Conservation (phyloP, 495 filamentous ascomycete genomes). For the Saxophila tyrrhenica region DNA sequence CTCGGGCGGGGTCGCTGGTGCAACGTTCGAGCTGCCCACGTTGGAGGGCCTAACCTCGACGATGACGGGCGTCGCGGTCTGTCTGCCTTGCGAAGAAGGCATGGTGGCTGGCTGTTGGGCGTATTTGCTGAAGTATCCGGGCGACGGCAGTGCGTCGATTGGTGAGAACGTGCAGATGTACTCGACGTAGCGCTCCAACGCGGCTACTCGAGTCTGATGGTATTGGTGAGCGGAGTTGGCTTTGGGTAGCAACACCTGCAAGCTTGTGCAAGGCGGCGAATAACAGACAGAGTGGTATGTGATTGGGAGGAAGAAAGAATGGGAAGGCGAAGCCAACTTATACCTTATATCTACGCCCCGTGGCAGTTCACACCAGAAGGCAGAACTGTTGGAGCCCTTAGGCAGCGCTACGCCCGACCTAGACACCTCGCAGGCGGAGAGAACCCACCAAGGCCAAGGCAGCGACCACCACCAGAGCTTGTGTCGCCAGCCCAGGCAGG, state of each 20-base stretch:
- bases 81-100: neutral
- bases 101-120: neutral
- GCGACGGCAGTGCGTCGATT: neutral
- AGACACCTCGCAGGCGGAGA: no score
- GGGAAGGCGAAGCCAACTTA: neutral
- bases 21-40: conserved; percentile 1
- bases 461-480: no score
- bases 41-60: conserved; percentile 13
- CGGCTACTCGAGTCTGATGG: neutral
- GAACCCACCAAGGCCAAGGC: neutral
- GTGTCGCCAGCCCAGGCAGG: neutral
- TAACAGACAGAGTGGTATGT: neutral
- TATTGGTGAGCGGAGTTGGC: neutral
- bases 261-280: neutral
- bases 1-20: conserved; percentile 3
- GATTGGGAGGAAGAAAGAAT: neutral
- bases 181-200: neutral
- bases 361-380: neutral
- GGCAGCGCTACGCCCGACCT: no score
- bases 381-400: neutral
- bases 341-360: neutral
- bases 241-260: neutral
- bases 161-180: neutral
- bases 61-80: neutral
- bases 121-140: neutral